These are phyloP conservation scores for Phanerochaete sordida DNA, from an alignment of 768 basidiomycete species.

Conservation along the genomic window DNA sequence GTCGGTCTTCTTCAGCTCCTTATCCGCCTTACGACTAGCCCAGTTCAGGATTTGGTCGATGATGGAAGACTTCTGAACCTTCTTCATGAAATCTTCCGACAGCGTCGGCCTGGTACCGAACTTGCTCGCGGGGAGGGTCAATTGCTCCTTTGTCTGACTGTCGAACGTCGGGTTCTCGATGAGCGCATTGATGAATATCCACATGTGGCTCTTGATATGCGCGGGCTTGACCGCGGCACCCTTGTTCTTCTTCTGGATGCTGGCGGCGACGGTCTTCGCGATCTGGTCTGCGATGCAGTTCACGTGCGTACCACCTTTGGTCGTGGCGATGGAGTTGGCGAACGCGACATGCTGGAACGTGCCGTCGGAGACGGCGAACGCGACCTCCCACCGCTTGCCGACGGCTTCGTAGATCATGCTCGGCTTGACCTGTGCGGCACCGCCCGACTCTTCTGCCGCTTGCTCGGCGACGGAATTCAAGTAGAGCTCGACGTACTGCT, in stretches of 20 bases:
- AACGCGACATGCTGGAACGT: constrained; percentile 93
- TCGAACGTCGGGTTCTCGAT: constrained; percentile 99
- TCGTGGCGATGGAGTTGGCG: constrained; percentile 95
- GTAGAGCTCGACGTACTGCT: constrained; percentile 95
- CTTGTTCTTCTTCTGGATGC: constrained; percentile 96
- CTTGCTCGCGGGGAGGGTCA: constrained; percentile 83
- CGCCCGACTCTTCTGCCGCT: constrained; percentile 66
- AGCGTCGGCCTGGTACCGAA: constrained; percentile 86
- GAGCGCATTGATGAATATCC: constrained; percentile 94
- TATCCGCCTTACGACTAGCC: constrained; percentile 97
- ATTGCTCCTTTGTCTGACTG: constrained; percentile 96
- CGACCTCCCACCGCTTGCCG: constrained; percentile 88
- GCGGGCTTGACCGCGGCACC: constrained; percentile 88
- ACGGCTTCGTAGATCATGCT: constrained; percentile 79
- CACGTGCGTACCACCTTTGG: constrained; percentile 96
- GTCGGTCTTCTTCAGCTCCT: constrained; percentile 94
- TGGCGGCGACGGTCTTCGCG: constrained; percentile 75
- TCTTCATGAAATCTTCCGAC: constrained; percentile 95
- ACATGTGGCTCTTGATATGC: constrained; percentile 97
- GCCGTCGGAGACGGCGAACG: constrained; percentile 92
- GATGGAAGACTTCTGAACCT: constrained; percentile 87
- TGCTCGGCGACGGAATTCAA: constrained; percentile 72
- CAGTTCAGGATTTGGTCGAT: constrained; percentile 91
- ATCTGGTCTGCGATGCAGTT: constrained; percentile 81
- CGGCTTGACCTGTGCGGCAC: constrained; percentile 76